phyloP scores from a whole-genome alignment of 2,329 filamentous ascomycete genomes.

The Akanthomyces lecanii region DNA sequence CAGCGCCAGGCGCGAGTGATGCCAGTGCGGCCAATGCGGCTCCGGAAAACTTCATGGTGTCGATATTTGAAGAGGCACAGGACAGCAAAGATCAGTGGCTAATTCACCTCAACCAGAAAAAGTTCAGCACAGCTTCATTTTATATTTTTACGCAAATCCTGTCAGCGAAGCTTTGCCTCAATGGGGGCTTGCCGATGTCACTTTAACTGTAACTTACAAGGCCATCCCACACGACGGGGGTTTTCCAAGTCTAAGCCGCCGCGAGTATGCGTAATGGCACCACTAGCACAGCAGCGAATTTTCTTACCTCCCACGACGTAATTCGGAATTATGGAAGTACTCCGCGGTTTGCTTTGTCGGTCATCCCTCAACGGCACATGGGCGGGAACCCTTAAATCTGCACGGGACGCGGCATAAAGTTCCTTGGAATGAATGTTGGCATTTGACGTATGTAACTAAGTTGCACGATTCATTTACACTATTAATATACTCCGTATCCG shows the following conservation, averaged over 20 bases:
- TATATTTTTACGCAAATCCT: neutral
- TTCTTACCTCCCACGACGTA: no score
- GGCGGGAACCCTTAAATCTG: neutral
- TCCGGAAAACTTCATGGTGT: conserved; percentile 3
- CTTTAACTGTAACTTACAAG: neutral
- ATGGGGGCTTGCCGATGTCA: neutral
- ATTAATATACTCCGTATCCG: neutral
- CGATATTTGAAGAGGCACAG: neutral
- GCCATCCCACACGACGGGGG: neutral
- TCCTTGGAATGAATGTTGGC: neutral
- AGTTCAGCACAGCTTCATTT: neutral
- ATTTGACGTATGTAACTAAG: no score
- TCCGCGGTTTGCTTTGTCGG: neutral
- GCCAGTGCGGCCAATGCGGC: neutral
- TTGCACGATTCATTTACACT: neutral
- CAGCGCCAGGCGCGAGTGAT: neutral
- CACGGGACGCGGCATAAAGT: neutral
- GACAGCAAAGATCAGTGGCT: neutral
- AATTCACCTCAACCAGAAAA: neutral
- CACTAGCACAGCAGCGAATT: neutral
- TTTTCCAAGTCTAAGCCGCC: neutral
- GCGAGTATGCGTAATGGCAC: neutral
- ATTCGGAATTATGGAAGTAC: no score
- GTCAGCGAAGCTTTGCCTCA: neutral
- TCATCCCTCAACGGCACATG: neutral